Percentiles rank a stretch among this genome's conserved stretches.
These are phyloP conservation scores for Eleusine indica DNA, from an alignment of 176 grass and related monocot genomes.

Conservation along the genomic window DNA sequence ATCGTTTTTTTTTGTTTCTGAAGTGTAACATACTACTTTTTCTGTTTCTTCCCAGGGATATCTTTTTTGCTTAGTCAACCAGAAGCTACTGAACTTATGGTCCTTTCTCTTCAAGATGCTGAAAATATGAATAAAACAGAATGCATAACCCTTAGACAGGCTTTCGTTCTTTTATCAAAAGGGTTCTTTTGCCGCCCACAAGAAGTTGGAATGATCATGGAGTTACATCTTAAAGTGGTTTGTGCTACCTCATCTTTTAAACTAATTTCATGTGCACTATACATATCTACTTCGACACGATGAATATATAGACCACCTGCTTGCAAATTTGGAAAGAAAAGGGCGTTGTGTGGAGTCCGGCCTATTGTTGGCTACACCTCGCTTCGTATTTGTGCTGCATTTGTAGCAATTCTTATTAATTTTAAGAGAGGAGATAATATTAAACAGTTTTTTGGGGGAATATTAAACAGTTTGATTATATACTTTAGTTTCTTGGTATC, in stretches of 20 bases:
- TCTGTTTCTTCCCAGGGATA: conserved; percentile 66
- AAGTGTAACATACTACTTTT: conserved; percentile 4
- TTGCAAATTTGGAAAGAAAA: conserved; percentile 21
- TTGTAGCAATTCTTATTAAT: neutral
- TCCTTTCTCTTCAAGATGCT: conserved; percentile 82
- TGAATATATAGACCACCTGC: conserved; percentile 4
- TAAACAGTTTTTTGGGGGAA: neutral
- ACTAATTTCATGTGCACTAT: conserved; percentile 17
- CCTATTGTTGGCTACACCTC: neutral
- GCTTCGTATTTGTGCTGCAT: neutral
- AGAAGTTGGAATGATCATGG: conserved; percentile 84
- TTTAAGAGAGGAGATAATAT: neutral
- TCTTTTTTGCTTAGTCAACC: conserved; percentile 84
- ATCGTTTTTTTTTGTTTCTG: conserved; percentile 29
- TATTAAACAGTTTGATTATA: neutral
- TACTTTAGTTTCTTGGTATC: too few species aligned
- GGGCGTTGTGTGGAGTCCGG: neutral
- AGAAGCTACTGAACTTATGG: conserved; percentile 86
- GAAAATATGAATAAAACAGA: conserved; percentile 79
- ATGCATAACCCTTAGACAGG: conserved; percentile 93
- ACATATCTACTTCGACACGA: neutral
- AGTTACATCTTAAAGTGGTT: conserved; percentile 96
- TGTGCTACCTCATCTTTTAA: conserved; percentile 42
- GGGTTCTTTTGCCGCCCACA: conserved; percentile 91
- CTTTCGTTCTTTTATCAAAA: conserved; percentile 74